Percentiles rank a stretch among this genome's conserved stretches.
phyloP scores from a whole-genome alignment of 768 basidiomycete genomes.

The Trametes cingulata region DNA sequence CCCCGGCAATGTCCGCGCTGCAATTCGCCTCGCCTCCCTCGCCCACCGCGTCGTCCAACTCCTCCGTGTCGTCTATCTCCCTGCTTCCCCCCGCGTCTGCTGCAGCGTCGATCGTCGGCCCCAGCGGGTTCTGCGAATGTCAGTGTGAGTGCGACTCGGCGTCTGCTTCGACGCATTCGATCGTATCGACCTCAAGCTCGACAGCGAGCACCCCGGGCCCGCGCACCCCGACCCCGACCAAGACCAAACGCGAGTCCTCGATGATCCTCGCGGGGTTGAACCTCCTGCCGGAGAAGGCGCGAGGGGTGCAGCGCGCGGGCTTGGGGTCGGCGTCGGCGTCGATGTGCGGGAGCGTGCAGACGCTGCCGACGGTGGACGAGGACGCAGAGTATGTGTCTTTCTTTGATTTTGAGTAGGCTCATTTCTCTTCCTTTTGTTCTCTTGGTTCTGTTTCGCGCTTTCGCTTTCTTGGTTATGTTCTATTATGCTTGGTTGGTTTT shows the following conservation, averaged over 20 bases:
- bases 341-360: too few species aligned
- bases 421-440: not conserved
- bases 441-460: not conserved
- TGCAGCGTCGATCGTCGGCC: not conserved
- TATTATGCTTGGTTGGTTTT: not conserved
- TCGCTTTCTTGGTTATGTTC: not conserved
- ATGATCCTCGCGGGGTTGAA: not conserved
- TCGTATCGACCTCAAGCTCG: not conserved
- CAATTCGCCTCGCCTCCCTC: conserved; percentile 17
- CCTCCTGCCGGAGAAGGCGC: not conserved
- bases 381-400: conserved; percentile 31
- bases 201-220: too few species aligned
- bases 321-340: conserved; percentile 12
- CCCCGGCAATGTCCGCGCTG: conserved; percentile 11
- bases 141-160: not conserved
- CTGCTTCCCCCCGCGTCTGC: conserved; percentile 6
- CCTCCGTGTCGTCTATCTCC: conserved; percentile 16
- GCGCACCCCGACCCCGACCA: too few species aligned
- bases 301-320: not conserved
- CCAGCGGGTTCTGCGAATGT: too few species aligned
- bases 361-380: conserved; percentile 26
- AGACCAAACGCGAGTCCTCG: too few species aligned
- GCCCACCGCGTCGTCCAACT: conserved; percentile 10
- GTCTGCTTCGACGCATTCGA: not conserved
- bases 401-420: conserved; percentile 24